phyloP scores from a whole-genome alignment of 108 stramenopile genomes.

The Aureococcus anophagefferens region DNA sequence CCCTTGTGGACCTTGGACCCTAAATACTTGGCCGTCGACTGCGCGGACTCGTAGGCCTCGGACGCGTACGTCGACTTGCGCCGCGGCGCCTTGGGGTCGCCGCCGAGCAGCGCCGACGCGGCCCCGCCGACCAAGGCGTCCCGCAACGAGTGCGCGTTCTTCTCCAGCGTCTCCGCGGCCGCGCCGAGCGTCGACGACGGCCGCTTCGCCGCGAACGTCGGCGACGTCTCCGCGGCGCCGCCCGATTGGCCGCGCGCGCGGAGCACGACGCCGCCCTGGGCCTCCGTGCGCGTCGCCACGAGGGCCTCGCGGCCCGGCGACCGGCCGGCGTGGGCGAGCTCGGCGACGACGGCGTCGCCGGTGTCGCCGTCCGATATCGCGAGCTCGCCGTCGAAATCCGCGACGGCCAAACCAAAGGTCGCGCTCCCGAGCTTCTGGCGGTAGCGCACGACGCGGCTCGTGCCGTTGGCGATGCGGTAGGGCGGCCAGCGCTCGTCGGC shows the following conservation, averaged over 20 bases:
- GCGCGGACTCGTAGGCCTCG: too few relatives aligned
- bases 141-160: neutral
- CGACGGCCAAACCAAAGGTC: neutral
- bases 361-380: neutral
- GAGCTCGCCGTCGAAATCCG: neutral
- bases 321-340: too few relatives aligned
- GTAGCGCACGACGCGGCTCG: neutral
- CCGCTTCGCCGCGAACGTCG: too few relatives aligned
- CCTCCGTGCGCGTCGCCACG: neutral
- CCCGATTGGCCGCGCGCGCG: neutral
- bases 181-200: neutral
- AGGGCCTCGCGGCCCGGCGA: too few relatives aligned
- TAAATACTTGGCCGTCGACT: too few relatives aligned
- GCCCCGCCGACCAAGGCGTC: too few relatives aligned
- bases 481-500: neutral
- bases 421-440: neutral
- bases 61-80: too few relatives aligned
- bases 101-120: neutral
- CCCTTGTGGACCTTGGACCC: too few relatives aligned
- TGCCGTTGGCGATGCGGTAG: neutral
- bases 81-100: neutral
- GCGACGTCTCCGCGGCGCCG: neutral
- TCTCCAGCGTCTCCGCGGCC: too few relatives aligned
- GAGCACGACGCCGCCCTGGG: neutral
- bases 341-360: neutral